phyloP scores from a whole-genome alignment of 352 stramenopile species.

The Pythium rishiriense region DNA sequence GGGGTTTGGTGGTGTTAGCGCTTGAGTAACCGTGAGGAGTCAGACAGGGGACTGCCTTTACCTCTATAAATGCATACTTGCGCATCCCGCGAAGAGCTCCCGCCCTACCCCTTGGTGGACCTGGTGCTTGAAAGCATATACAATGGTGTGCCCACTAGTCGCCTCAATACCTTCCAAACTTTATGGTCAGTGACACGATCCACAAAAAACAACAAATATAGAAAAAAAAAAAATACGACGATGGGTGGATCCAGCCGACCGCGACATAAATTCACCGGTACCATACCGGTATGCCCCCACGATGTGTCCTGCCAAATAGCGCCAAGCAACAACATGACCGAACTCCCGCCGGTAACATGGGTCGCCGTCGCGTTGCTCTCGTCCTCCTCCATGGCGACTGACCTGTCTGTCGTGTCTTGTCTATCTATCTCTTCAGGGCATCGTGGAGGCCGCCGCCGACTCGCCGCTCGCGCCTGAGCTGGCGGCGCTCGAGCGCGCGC shows the following conservation, averaged over 20 bases:
- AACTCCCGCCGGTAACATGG: constrained; percentile 22
- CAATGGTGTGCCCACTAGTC: too few relatives aligned
- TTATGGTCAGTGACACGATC: too few relatives aligned
- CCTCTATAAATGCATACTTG: constrained; percentile 8
- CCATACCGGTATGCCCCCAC: too few relatives aligned
- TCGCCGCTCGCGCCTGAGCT: constrained; percentile 62
- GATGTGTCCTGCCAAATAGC: background rate
- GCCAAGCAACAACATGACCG: constrained; percentile 5
- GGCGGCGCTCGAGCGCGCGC: constrained; percentile 50
- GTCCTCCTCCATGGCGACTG: too few relatives aligned
- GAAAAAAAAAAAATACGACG: too few relatives aligned
- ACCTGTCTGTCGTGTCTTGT: background rate
- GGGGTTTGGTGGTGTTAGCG: background rate
- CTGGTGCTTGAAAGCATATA: too few relatives aligned
- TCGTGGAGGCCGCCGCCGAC: constrained; percentile 38
- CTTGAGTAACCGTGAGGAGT: background rate
- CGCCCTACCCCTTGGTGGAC: constrained; percentile 1
- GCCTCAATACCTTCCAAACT: too few relatives aligned
- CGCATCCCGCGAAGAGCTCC: background rate
- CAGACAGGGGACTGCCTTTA: constrained; percentile 1
- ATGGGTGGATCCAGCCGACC: too few relatives aligned
- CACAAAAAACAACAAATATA: too few relatives aligned
- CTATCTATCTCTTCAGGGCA: constrained; percentile 29
- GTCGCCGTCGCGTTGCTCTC: too few relatives aligned
- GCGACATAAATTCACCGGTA: constrained; percentile 15